Evolutionary conservation across 2,329 filamentous ascomycete genomes (phyloP).

Genomic region (Colletotrichum echinochloae): DNA sequence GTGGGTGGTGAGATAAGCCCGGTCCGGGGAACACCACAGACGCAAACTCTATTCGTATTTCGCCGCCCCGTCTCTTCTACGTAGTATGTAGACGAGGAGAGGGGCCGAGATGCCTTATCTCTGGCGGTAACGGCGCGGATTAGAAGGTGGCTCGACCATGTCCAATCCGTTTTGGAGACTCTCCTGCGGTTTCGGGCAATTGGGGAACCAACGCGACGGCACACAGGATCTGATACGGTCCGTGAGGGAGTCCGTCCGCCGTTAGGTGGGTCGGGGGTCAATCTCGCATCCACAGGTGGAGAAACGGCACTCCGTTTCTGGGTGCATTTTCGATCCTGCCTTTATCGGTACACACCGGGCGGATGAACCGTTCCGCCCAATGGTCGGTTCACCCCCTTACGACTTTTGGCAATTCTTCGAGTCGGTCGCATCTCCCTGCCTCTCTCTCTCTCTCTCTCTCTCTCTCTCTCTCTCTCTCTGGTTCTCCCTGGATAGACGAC

Average conservation of each 20-base stretch:
- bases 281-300: not conserved
- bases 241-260: no score
- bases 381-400: not conserved
- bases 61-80: no score
- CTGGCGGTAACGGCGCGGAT: slow-evolving; percentile 16
- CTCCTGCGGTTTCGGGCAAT: slow-evolving; percentile 10
- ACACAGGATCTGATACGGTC: not conserved
- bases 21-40: not conserved
- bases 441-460: no score
- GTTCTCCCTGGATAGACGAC: not conserved
- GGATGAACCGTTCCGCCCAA: slow-evolving; percentile 23
- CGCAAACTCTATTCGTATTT: not conserved
- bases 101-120: not conserved
- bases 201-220: not conserved
- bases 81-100: no score
- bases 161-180: slow-evolving; percentile 9
- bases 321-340: no score
- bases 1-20: slow-evolving; percentile 9
- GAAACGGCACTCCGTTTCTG: slow-evolving; percentile 10
- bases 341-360: no score
- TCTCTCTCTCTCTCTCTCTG: no score
- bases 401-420: not conserved
- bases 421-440: not conserved
- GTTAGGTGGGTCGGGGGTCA: no score
- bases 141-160: not conserved